These are phyloP conservation scores for Filosporella fistucella DNA, from an alignment of 495 filamentous ascomycete genomes.

Conservation along the genomic window DNA sequence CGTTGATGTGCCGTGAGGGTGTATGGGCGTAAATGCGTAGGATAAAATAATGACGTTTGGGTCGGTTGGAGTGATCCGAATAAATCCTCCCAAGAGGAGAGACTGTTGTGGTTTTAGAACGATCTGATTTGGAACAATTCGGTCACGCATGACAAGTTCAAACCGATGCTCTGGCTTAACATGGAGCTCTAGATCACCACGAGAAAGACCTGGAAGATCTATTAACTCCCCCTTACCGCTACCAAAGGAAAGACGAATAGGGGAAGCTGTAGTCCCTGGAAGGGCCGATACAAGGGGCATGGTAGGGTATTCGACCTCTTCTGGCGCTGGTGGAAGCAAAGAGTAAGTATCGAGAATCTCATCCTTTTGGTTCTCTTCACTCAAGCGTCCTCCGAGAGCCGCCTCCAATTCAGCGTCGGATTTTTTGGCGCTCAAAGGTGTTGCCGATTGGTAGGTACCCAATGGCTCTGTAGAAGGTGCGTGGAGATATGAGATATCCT, in stretches of 20 bases:
- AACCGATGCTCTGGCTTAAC: constrained; percentile 58
- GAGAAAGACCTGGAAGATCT: constrained; percentile 82
- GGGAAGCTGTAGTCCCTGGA: constrained; percentile 90
- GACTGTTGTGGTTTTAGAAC: constrained; percentile 75
- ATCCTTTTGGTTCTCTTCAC: not conserved
- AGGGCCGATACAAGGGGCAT: constrained; percentile 83
- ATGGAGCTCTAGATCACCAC: constrained; percentile 63
- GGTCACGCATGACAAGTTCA: constrained; percentile 70
- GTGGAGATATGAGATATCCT: no score
- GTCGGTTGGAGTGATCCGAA: constrained; percentile 77
- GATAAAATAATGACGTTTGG: constrained; percentile 59
- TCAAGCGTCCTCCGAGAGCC: constrained; percentile 16
- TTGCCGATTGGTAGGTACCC: not conserved
- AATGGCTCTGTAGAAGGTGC: no score
- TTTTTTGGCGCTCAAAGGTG: constrained; percentile 25
- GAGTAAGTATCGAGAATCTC: constrained; percentile 7
- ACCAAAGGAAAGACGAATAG: constrained; percentile 86
- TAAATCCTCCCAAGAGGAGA: constrained; percentile 79
- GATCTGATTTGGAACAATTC: constrained; percentile 61
- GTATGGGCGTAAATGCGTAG: constrained; percentile 74
- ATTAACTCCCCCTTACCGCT: constrained; percentile 85
- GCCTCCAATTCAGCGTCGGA: constrained; percentile 2
- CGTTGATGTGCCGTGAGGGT: constrained; percentile 69
- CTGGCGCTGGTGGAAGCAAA: constrained; percentile 70
- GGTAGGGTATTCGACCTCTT: constrained; percentile 66